These are phyloP conservation scores for Xylaria polymorpha DNA, from an alignment of 2,329 filamentous ascomycete genomes.

Conservation along the genomic window DNA sequence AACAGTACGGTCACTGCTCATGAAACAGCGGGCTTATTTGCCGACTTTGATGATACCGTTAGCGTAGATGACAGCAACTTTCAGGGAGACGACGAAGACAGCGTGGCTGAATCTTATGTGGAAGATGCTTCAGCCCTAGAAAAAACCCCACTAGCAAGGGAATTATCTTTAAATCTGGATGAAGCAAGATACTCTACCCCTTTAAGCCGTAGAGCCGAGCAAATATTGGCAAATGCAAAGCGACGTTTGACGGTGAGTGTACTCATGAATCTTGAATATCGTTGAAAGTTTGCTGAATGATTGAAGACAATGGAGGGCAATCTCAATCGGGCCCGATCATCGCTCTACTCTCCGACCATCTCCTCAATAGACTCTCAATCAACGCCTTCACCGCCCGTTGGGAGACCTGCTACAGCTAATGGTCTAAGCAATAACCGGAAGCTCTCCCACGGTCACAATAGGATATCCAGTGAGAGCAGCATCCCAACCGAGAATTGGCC, in stretches of 20 bases:
- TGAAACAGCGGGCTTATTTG: constrained; percentile 62
- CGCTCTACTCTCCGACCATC: constrained; percentile 63
- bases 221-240: constrained; percentile 94
- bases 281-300: constrained; percentile 42
- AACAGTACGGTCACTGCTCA: constrained; percentile 69
- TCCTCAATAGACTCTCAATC: constrained; percentile 58
- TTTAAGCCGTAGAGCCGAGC: constrained; percentile 84
- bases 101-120: constrained; percentile 67
- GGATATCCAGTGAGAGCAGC: constrained; percentile 71
- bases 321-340: constrained; percentile 79
- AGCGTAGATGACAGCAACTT: constrained; percentile 74
- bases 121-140: constrained; percentile 57
- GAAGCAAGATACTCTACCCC: constrained; percentile 78
- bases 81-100: constrained; percentile 74
- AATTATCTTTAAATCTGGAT: constrained; percentile 50
- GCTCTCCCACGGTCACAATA: constrained; percentile 62
- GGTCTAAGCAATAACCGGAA: constrained; percentile 48
- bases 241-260: constrained; percentile 81
- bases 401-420: constrained; percentile 55
- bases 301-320: constrained; percentile 92
- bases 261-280: constrained; percentile 4
- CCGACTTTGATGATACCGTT: constrained; percentile 70
- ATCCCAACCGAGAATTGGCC: constrained; percentile 58
- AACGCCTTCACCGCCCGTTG: constrained; percentile 63
- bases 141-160: constrained; percentile 43